These are phyloP conservation scores for Ogataea wickerhamii DNA, from an alignment of 805 yeast species.

Conservation along the genomic window DNA sequence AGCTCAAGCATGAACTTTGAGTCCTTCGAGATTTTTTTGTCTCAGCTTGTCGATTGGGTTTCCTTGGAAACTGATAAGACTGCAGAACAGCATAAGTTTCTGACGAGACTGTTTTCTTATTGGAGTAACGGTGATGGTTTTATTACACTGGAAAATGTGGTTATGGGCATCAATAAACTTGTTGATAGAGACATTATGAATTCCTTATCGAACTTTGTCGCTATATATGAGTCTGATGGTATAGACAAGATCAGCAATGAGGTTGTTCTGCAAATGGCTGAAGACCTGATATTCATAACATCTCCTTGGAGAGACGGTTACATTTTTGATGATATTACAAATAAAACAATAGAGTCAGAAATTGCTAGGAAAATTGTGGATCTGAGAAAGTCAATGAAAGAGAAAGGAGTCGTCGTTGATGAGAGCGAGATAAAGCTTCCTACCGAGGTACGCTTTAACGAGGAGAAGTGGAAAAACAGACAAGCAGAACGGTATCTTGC, in stretches of 20 bases:
- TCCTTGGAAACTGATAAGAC: slow-evolving; percentile 34
- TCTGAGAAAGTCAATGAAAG: slow-evolving; percentile 33
- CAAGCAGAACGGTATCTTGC: slow-evolving; percentile 79
- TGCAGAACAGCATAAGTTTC: slow-evolving; percentile 41
- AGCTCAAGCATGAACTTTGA: slow-evolving; percentile 64
- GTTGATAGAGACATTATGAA: slow-evolving; percentile 74
- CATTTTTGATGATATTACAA: slow-evolving; percentile 61
- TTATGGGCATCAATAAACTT: slow-evolving; percentile 66
- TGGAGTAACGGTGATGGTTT: slow-evolving; percentile 67
- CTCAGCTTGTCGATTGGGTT: slow-evolving; percentile 79
- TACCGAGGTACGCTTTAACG: slow-evolving; percentile 57
- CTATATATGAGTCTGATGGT: slow-evolving; percentile 60
- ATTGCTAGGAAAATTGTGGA: slow-evolving; percentile 60
- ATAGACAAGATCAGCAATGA: slow-evolving; percentile 69
- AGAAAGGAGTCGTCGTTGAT: slow-evolving; percentile 28
- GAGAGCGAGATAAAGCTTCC: slow-evolving; percentile 49
- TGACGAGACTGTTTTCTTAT: slow-evolving; percentile 58
- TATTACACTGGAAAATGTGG: slow-evolving; percentile 65
- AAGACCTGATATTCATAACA: slow-evolving; percentile 78
- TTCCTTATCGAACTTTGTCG: slow-evolving; percentile 73
- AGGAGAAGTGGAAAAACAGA: slow-evolving; percentile 54
- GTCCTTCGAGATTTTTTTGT: slow-evolving; percentile 69
- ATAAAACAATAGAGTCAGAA: slow-evolving; percentile 57
- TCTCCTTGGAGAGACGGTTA: slow-evolving; percentile 80
- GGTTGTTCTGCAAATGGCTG: slow-evolving; percentile 78